These are phyloP conservation scores for Trichoderma sp. DNA, from an alignment of 2,329 filamentous ascomycete species.

Conservation along the genomic window DNA sequence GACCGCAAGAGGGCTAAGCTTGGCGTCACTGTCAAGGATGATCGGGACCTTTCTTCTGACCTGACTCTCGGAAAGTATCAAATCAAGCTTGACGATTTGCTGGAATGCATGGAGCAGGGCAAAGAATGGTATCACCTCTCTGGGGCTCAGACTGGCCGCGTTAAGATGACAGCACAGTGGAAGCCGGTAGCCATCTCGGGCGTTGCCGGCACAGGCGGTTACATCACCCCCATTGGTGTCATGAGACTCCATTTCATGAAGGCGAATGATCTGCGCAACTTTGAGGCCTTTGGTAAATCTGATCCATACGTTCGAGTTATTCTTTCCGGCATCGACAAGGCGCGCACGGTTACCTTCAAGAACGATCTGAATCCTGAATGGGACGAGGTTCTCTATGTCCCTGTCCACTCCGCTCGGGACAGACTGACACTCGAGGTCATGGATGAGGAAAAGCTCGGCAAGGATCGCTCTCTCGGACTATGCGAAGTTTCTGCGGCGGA, in stretches of 20 bases:
- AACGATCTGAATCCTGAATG: constrained; percentile 95
- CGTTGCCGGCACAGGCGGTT: constrained; percentile 78
- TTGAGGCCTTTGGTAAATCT: constrained; percentile 94
- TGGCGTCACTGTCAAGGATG: constrained; percentile 92
- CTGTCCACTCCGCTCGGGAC: constrained; percentile 82
- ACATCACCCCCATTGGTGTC: constrained; percentile 90
- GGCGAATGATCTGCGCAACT: constrained; percentile 81
- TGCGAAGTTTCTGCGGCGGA: constrained; percentile 77
- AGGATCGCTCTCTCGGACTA: constrained; percentile 83
- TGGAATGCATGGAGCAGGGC: constrained; percentile 86
- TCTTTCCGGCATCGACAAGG: constrained; percentile 87
- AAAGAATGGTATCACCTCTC: constrained; percentile 95
- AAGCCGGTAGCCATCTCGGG: constrained; percentile 89
- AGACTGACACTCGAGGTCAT: constrained; percentile 89
- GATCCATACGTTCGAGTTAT: constrained; percentile 91
- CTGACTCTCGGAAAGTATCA: constrained; percentile 89
- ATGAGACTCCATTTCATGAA: constrained; percentile 91
- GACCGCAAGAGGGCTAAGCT: constrained; percentile 89
- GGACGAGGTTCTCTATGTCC: constrained; percentile 94
- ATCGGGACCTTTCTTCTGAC: constrained; percentile 81
- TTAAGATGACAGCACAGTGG: constrained; percentile 92
- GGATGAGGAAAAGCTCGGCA: constrained; percentile 91
- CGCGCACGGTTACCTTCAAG: constrained; percentile 89
- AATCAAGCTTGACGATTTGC: constrained; percentile 91
- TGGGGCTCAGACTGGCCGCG: constrained; percentile 78